Evolutionary conservation across 352 stramenopile species (phyloP), one percentile per base, ranked within the genome.

Genomic region (Pythium pyrilobum): DNA sequence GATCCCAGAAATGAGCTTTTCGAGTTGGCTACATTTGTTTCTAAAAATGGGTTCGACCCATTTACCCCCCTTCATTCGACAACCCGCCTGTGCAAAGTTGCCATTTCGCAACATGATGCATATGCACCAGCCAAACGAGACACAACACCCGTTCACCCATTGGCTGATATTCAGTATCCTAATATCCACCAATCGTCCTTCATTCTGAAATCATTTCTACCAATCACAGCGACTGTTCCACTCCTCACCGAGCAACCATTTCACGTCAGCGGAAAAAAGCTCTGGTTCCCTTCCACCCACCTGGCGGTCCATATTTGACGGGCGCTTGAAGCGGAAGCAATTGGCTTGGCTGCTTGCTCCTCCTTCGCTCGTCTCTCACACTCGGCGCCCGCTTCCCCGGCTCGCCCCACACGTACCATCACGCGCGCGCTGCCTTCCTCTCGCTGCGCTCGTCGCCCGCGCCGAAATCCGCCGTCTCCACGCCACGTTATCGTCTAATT

Each of bases 291-390:
- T 60, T 44, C 53, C 53, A 52, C 53, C 49, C n/a, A n/a, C n/a
- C n/a, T n/a, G n/a, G n/a, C n/a, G n/a, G n/a, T n/a, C n/a, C n/a
- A n/a, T n/a, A n/a, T 45, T 23, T 51, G 42, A 39, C 37, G 45
- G 46, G 44, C 54, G 38, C 39, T 63, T 57, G 56, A 63, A 63
- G 56, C 56, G 56, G 56, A 56, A 63, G 56, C 56, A 57, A 63
- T 63, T 57, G 56, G 56, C 56, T 63, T 63, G 39, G 56, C 48
- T 40, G 56, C 56, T 40, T 49, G 24, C 46, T 34, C 46, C 40
- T 47, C 33, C 47, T 25, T 28, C 29, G 5, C 6, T 40, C 36
- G 2, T 21, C n/a, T 20, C n/a, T 10, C 10, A n/a, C 10, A 10
- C 37, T 10, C 37, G 10, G 37, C 12, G n/a, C 10, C 12, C 18